These are phyloP conservation scores for Globisporangium takayamanum DNA, from an alignment of 352 stramenopile genomes.

Conservation along the genomic window DNA sequence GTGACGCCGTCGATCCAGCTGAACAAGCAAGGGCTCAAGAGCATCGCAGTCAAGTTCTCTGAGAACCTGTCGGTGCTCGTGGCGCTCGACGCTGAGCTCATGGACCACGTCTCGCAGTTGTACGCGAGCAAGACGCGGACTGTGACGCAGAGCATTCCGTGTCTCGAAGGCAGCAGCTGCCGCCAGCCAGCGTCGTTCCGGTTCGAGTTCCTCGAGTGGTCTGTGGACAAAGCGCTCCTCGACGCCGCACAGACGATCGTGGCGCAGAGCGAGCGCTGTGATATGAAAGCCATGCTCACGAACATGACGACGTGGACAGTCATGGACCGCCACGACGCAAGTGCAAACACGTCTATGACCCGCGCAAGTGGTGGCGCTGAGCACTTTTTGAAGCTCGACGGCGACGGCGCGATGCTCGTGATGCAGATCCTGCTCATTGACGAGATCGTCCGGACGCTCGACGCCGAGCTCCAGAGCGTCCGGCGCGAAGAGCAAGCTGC, in stretches of 20 bases:
- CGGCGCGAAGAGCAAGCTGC: slow-evolving; percentile 20
- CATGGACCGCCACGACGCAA: slow-evolving; percentile 24
- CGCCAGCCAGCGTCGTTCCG: slow-evolving; percentile 54
- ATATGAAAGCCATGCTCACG: slow-evolving; percentile 66
- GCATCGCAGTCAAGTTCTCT: slow-evolving; percentile 68
- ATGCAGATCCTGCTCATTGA: slow-evolving; percentile 83
- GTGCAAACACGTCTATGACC: neutral
- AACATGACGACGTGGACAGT: slow-evolving; percentile 41
- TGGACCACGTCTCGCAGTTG: slow-evolving; percentile 68
- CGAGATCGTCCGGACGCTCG: slow-evolving; percentile 54
- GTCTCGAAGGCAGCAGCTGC: slow-evolving; percentile 66
- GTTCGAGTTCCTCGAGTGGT: slow-evolving; percentile 83
- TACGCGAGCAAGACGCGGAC: slow-evolving; percentile 70
- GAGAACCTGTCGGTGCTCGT: slow-evolving; percentile 78
- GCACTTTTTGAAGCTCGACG: slow-evolving; percentile 60
- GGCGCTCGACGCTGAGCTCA: slow-evolving; percentile 63
- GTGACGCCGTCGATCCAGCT: slow-evolving; percentile 56
- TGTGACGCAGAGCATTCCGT: slow-evolving; percentile 64
- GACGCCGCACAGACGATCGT: slow-evolving; percentile 66
- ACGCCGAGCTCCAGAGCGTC: slow-evolving; percentile 48
- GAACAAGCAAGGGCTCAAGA: slow-evolving; percentile 63
- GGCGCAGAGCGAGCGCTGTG: slow-evolving; percentile 55
- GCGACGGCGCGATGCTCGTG: slow-evolving; percentile 59
- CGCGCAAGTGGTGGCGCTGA: slow-evolving; percentile 21
- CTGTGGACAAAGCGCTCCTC: slow-evolving; percentile 58